Evolutionary conservation across 2,329 filamentous ascomycete species (phyloP), one percentile per base, ranked within the genome.

Genomic region (Fusarium buharicum): DNA sequence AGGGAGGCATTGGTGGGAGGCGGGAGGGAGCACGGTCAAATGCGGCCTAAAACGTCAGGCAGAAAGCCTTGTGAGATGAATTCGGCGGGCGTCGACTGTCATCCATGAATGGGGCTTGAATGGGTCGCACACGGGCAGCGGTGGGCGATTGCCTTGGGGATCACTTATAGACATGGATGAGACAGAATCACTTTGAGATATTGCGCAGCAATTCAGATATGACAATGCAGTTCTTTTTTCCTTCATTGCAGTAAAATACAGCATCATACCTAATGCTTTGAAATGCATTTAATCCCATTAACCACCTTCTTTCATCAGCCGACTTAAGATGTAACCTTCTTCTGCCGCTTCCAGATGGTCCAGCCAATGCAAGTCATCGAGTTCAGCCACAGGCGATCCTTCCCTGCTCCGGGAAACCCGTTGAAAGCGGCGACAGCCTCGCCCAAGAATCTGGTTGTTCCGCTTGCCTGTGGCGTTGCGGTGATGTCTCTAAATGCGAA

Each of bases 71-170:
- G 43, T 22, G 30, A 30, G 50, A 48, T 58, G 44, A 38, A 44
- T 64, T 64, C 56, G 51, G 61, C 12, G 30, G 18, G n/a, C 47
- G 52, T 64, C 61, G 50, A 64, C 55, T 45, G 41, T 36, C 14
- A 38, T 65, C 61, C 48, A 64, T 57, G 52, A 40, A 46, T 33
- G 56, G 47, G 48, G 45, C 53, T 33, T 40, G 45, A 45, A 51
- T 34, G 36, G 36, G 17, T 50, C 44, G 36, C 33, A 22, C 34
- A 37, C 17, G n/a, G n/a, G n/a, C n/a, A 37, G 36, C 6, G 36
- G 17, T 37, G 11, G 17, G 17, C 30, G 12, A 7, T 33, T 6
- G 5, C 30, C 8, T 33, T 33, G 28, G 28, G 28, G 28, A 11
- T 11, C 28, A 30, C 11, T 30, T 13, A 11, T 30, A 8, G 12